Conservation (phyloP, 2,329 filamentous ascomycete genomes). For the Ophiostoma himal-ulmi region DNA sequence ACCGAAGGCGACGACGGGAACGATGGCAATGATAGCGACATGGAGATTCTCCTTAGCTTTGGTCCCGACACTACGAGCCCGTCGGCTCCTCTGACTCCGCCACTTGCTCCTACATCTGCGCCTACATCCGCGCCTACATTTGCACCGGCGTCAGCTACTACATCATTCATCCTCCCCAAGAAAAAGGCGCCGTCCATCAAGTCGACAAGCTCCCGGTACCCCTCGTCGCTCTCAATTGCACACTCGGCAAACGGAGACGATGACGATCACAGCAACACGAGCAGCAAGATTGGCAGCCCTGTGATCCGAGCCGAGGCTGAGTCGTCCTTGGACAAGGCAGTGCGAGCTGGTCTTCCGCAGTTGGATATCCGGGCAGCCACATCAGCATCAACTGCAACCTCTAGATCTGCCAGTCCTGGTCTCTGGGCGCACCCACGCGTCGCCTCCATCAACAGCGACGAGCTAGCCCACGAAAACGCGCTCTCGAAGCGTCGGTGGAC, state of each 20-base stretch:
- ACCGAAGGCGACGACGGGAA: slow-evolving; percentile 36
- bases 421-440: slow-evolving; percentile 40
- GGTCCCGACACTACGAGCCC: slow-evolving; percentile 16
- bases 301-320: background rate
- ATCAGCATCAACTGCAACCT: background rate
- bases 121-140: background rate
- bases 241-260: slow-evolving; percentile 17
- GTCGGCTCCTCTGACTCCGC: background rate
- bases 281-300: background rate
- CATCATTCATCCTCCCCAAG: background rate
- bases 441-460: slow-evolving; percentile 26
- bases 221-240: slow-evolving; percentile 18
- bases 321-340: background rate
- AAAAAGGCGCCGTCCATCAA: slow-evolving; percentile 19
- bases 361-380: slow-evolving; percentile 16
- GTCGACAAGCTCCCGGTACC: slow-evolving; percentile 6
- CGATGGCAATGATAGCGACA: slow-evolving; percentile 43
- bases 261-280: slow-evolving; percentile 7
- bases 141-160: background rate
- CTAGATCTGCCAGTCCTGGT: slow-evolving; percentile 29
- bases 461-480: slow-evolving; percentile 42
- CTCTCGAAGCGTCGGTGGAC: slow-evolving; percentile 52
- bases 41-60: slow-evolving; percentile 27
- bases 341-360: slow-evolving; percentile 11
- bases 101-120: background rate